Conservation (phyloP, 345 rosid genomes). For the Boechera stricta region DNA sequence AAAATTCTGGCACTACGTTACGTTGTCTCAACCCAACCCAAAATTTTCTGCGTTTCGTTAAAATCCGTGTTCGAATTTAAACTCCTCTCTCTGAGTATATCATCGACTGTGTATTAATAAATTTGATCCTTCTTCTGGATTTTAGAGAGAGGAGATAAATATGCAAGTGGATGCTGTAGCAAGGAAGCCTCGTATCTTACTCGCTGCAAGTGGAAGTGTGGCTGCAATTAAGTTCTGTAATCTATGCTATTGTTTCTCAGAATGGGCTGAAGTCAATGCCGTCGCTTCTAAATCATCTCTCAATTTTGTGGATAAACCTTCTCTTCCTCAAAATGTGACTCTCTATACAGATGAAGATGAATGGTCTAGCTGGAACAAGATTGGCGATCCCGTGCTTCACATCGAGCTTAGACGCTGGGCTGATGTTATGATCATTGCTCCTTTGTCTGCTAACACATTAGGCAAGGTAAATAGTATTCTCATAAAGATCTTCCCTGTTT, state of each 20-base stretch:
- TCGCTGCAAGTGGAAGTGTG: constrained; percentile 88
- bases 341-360: constrained; percentile 80
- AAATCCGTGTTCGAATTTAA: neutral
- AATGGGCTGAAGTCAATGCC: constrained; percentile 84
- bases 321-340: constrained; percentile 65
- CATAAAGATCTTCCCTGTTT: neutral
- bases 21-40: too few relatives aligned
- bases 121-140: neutral
- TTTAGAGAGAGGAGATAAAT: constrained; percentile 31
- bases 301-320: constrained; percentile 66
- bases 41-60: too few relatives aligned
- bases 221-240: constrained; percentile 78
- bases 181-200: constrained; percentile 63
- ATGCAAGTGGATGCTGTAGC: constrained; percentile 35
- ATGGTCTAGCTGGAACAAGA: constrained; percentile 72
- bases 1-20: too few relatives aligned
- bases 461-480: constrained; percentile 62
- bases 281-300: constrained; percentile 69
- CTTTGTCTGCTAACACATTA: constrained; percentile 81
- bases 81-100: neutral
- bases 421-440: constrained; percentile 84
- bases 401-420: constrained; percentile 87
- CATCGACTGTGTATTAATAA: neutral
- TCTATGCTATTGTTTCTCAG: constrained; percentile 74
- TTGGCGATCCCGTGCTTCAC: constrained; percentile 81